Conservation (phyloP, 2,329 filamentous ascomycete genomes). For the Aspergillus sp. region DNA sequence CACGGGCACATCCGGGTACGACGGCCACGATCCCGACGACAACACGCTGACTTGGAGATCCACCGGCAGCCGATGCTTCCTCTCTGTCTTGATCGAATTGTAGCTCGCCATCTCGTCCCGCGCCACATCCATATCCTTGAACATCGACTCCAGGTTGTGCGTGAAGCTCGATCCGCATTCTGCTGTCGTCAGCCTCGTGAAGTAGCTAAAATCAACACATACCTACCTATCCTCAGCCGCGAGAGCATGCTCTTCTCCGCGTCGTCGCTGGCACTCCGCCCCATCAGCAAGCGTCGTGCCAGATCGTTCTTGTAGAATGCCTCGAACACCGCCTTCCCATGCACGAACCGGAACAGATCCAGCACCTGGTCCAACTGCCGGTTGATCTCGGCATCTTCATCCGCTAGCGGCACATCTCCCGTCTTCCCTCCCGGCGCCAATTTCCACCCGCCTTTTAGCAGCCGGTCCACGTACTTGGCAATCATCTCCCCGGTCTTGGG, state of each 20-base stretch:
- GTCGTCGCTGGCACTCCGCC: constrained; percentile 83
- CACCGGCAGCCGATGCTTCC: constrained; percentile 48
- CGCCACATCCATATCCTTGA: constrained; percentile 91
- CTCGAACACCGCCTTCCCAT: constrained; percentile 96
- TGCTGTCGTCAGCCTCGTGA: constrained; percentile 9
- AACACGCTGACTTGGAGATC: constrained; percentile 82
- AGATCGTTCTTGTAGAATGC: constrained; percentile 99
- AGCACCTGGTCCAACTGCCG: constrained; percentile 85
- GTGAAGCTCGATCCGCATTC: constrained; percentile 94
- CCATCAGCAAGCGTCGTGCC: constrained; percentile 80
- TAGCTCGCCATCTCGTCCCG: constrained; percentile 90
- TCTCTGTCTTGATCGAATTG: constrained; percentile 56
- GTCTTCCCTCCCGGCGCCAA: constrained; percentile 46
- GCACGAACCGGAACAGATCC: constrained; percentile 91
- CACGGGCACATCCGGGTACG: constrained; percentile 68
- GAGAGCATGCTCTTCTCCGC: constrained; percentile 92
- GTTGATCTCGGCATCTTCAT: constrained; percentile 88
- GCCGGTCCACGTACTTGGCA: constrained; percentile 86
- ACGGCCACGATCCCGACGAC: constrained; percentile 87
- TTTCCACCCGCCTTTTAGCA: constrained; percentile 80
- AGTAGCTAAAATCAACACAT: constrained; percentile 1
- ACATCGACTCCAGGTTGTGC: constrained; percentile 97
- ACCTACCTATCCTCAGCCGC: constrained; percentile 63
- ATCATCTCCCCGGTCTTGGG: constrained; percentile 98
- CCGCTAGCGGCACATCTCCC: constrained; percentile 51